Evolutionary conservation across 208 protist genomes (phyloP).

Genomic region (Leishmania arabica): DNA sequence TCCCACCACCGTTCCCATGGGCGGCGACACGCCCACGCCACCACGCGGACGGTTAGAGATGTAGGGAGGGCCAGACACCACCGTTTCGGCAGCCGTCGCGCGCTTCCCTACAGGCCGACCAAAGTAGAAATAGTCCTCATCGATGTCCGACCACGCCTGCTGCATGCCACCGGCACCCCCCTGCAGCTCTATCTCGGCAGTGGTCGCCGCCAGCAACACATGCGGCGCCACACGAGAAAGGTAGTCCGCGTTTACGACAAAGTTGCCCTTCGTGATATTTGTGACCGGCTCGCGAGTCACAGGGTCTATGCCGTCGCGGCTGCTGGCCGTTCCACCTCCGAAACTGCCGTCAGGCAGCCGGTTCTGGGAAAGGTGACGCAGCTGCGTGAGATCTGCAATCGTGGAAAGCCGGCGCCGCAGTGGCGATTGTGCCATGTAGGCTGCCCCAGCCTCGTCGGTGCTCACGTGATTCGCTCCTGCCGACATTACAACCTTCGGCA

Average conservation of each 20-base stretch:
- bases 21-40: slow-evolving; percentile 33
- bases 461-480: background rate
- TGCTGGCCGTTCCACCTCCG: background rate
- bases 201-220: background rate
- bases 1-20: slow-evolving; percentile 49
- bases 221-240: slow-evolving; percentile 22
- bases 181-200: background rate
- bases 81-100: background rate
- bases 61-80: slow-evolving; percentile 16
- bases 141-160: slow-evolving; percentile 44
- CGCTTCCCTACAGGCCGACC: slow-evolving; percentile 30
- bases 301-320: background rate
- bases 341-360: background rate
- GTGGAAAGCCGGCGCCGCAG: slow-evolving; percentile 22
- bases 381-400: slow-evolving; percentile 36
- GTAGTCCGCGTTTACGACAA: slow-evolving; percentile 61
- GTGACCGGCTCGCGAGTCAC: slow-evolving; percentile 34
- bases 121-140: slow-evolving; percentile 90
- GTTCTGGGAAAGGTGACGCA: slow-evolving; percentile 11
- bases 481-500: slow-evolving; percentile 20
- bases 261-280: slow-evolving; percentile 55
- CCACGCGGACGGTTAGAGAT: background rate
- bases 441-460: background rate
- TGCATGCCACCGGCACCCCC: background rate
- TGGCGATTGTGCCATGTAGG: background rate